These are phyloP conservation scores for Oryza longistaminata DNA, from an alignment of 176 grass and related monocot genomes.

Conservation along the genomic window DNA sequence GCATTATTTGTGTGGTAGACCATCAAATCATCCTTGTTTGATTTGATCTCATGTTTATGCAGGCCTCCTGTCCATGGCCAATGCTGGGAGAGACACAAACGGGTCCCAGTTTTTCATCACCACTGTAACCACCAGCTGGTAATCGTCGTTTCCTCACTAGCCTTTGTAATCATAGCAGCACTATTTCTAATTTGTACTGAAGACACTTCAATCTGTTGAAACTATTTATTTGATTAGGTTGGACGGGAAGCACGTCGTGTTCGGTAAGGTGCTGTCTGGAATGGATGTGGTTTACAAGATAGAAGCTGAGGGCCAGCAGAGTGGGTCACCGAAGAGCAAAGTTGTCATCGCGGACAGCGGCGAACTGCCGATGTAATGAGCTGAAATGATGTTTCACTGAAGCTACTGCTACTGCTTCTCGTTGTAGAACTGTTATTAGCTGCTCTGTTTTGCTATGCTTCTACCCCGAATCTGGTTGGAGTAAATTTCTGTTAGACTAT, in stretches of 20 bases:
- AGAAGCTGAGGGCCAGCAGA: slow-evolving; percentile 86
- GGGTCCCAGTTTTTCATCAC: slow-evolving; percentile 99
- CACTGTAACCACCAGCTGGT: slow-evolving; percentile 96
- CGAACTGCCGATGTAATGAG: slow-evolving; percentile 63
- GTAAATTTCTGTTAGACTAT: background rate
- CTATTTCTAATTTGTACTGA: background rate
- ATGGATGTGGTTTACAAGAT: slow-evolving; percentile 99
- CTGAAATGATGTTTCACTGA: background rate
- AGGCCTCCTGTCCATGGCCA: slow-evolving; percentile 96
- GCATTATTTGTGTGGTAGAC: background rate
- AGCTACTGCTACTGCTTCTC: background rate
- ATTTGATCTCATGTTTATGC: slow-evolving; percentile 11
- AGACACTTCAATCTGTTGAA: background rate
- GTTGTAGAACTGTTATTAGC: slow-evolving; percentile 28
- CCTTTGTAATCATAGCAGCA: background rate
- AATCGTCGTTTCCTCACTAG: background rate
- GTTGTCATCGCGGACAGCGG: slow-evolving; percentile 80
- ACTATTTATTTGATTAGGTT: slow-evolving; percentile 45
- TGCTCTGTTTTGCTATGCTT: background rate
- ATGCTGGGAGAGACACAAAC: slow-evolving; percentile 81
- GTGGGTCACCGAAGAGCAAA: slow-evolving; percentile 76
- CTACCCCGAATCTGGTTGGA: background rate
- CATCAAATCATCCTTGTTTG: background rate
- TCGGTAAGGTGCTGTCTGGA: slow-evolving; percentile 93
- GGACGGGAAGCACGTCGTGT: slow-evolving; percentile 97